Percentiles rank a stretch among this genome's conserved stretches.
phyloP scores from a whole-genome alignment of 1,139 yeast species.

The Hansenula sp. region DNA sequence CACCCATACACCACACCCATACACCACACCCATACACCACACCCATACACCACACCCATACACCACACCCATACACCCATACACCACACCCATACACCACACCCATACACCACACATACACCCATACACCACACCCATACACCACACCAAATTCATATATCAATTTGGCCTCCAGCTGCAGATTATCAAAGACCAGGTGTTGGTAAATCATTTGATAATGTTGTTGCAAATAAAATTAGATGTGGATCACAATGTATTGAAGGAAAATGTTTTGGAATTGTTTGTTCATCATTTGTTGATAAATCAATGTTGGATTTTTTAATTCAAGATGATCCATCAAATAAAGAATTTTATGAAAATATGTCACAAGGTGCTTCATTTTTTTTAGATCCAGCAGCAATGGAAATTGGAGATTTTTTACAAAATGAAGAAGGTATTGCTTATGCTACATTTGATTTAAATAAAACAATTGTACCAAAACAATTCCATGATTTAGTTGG shows the following conservation, averaged over 20 bases:
- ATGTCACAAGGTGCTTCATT: conserved; percentile 16
- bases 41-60: no score
- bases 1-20: no score
- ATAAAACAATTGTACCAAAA: conserved; percentile 17
- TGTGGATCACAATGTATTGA: conserved; percentile 17
- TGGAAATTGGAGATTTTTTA: conserved; percentile 15
- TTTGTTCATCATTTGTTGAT: conserved; percentile 16
- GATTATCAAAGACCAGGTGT: conserved; percentile 14
- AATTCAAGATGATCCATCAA: conserved; percentile 17
- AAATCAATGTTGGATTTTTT: conserved; percentile 11
- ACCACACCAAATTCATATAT: conserved; percentile 17
- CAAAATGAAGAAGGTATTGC: conserved; percentile 18
- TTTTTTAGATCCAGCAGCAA: conserved; percentile 16
- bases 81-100: no score
- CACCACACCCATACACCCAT: no score
- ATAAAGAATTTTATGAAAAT: conserved; percentile 9
- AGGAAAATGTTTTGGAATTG: conserved; percentile 17
- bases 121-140: no score
- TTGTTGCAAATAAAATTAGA: conserved; percentile 16
- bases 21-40: no score
- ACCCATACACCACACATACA: no score
- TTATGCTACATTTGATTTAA: conserved; percentile 17
- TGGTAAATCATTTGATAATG: conserved; percentile 11
- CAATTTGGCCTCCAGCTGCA: conserved; percentile 20
- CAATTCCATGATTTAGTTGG: conserved; percentile 21